Base-by-base conservation (phyloP, 495 filamentous ascomycete genomes). In the Neurospora sp. region DNA sequence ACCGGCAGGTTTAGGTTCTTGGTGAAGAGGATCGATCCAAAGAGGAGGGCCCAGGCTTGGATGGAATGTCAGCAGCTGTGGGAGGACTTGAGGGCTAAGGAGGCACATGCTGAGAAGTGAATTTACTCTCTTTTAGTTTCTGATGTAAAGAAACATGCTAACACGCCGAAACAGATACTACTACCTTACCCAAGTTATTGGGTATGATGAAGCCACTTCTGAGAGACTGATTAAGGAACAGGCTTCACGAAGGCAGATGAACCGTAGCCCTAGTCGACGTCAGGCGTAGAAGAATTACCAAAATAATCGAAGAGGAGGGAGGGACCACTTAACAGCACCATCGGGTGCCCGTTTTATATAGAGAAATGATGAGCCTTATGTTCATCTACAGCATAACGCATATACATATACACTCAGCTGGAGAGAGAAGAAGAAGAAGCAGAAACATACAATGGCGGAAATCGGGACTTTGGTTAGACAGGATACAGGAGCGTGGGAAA, bases 1-100 rank as follows among this genome's bases (percentile, higher is more conserved):
- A 96, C 89, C 76, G 96, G 92, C 0, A 82, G 85, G 40, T 97
- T 99, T 81, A 87, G 86, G 76, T 86, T 97, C 41, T 87, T 91
- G 38, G 85, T 97, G 42, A 98, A 98, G 83, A 91, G 87, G 1
- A 91, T 98, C 40, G 83, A 88, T 73, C 86, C 87, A 10, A 85
- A 88, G 76, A 86, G 89, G 81, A 87, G 93, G 69, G 87, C 85
- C 1, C 77, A 78, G 42, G 86, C 87, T 35, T 93, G 90, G 93
- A 89, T 91, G 72, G 79, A 85, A 70, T 94, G 91, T 76, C 88
- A 92, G 74, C 82, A 90, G 73, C 83, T 88, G 59, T 96, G 95
- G 81, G 88, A 92, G 76, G 85, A 87, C 74, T 86, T 92, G 73
- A 90, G 90, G 84, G 88, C 40, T 86, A 86, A 75, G 88, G 92